Percentiles rank a stretch among this genome's conserved stretches.
phyloP scores from a whole-genome alignment of 2,329 filamentous ascomycete species.

The Magnaporthiopsis rhizophila region DNA sequence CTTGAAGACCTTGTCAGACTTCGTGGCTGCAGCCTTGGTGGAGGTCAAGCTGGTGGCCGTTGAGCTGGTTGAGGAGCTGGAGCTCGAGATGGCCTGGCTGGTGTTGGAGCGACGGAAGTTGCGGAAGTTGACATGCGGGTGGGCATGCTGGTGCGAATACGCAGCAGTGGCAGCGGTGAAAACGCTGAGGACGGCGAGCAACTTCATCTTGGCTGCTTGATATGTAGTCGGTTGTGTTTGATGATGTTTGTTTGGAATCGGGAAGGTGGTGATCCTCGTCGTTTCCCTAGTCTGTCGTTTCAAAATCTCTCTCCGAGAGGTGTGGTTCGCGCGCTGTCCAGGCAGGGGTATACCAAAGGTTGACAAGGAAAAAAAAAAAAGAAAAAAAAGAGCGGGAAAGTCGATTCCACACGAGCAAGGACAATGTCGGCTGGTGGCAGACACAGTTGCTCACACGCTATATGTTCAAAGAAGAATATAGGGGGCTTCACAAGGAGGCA shows the following conservation, averaged over 20 bases:
- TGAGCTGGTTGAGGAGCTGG: not conserved
- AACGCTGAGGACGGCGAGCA: conserved; percentile 2
- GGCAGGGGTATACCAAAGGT: not conserved
- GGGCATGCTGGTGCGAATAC: conserved; percentile 5
- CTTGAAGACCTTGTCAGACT: not conserved
- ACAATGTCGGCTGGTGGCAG: conserved; percentile 2
- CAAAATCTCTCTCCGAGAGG: conserved; percentile 4
- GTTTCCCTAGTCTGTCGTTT: not conserved
- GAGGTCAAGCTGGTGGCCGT: not conserved
- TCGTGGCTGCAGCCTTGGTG: not conserved
- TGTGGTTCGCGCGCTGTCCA: conserved; percentile 3
- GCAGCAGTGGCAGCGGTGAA: conserved; percentile 5
- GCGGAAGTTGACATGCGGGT: conserved; percentile 8
- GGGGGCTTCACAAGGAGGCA: not conserved
- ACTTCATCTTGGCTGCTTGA: conserved; percentile 7
- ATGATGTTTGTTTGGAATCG: not conserved
- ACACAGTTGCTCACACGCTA: conserved; percentile 5
- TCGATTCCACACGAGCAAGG: conserved; percentile 7
- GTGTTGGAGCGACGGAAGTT: conserved; percentile 7
- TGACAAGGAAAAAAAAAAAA: not conserved
- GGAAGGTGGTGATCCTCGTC: not conserved
- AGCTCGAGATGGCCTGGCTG: not conserved
- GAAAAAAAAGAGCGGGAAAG: conserved; percentile 3
- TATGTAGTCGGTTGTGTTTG: not conserved
- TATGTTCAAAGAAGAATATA: not conserved